Base-by-base conservation (phyloP, 345 rosid species). In the Dimocarpus longan region DNA sequence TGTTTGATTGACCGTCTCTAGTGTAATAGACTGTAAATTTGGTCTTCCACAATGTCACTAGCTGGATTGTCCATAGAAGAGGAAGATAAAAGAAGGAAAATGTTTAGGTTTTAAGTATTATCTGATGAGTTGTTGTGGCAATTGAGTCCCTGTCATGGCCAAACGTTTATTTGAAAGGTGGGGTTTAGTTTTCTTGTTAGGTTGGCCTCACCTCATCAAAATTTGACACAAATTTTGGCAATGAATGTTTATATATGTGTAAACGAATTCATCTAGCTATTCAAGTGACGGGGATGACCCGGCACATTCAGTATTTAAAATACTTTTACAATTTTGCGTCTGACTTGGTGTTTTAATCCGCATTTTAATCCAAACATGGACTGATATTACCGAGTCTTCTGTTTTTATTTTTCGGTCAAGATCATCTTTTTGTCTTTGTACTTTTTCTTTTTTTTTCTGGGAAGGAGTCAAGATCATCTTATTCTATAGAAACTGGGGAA, bases 301-400 rank as follows among this genome's bases (percentile, higher is more conserved):
- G 73, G 69, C 50, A 46, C 39, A 9, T 43, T 48, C 18, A 44
- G 9, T 42, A 46, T 48, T 10, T 54, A 52, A 18, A 18, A 44
- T 6, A 44, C 39, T 0, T 16, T 1, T 13, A 24, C 9, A 18
- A 46, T 72, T 22, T 3, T 13, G 21, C 21, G 73, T 52, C 37
- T 15, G 21, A 22, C 54, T 40, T 12, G 39, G n/a, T 71, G 74
- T 46, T 56, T 81, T 59, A 80, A 44, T 13, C 69, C 56, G n/a
- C 65, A 70, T 46, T 56, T 81, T 59, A 80, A 44, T 13, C 69
- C 56, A 78, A 52, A 39, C 48, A 22, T 57, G 75, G 44, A 28
- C 28, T 10, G 39, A 71, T 60, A 12, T 10, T 8, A 16, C 15
- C 5, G 8, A 7, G 28, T 15, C 12, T 32, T 32, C 37, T 32